Evolutionary conservation across 1,284 basidiomycete genomes (phyloP).

Genomic region (Puccinia brachypodii): DNA sequence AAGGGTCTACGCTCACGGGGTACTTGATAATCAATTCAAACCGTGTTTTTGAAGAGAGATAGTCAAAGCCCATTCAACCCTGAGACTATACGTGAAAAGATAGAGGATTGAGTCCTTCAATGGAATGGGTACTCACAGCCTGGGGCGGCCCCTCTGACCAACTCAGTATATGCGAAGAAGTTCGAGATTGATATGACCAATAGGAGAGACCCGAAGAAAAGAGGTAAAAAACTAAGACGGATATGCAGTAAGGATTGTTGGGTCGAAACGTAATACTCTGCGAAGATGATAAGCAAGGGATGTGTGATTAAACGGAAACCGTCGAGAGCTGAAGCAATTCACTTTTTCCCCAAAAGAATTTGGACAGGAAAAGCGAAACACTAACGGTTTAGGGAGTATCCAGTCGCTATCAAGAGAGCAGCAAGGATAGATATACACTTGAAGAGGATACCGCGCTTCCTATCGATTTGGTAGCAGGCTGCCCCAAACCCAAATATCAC

Average conservation of each 20-base stretch:
- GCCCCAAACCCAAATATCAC: constrained; percentile 30
- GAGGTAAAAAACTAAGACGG: constrained; percentile 35
- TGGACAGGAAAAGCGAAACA: background rate
- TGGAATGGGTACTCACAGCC: background rate
- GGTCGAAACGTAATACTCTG: constrained; percentile 36
- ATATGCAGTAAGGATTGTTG: constrained; percentile 18
- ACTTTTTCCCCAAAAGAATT: background rate
- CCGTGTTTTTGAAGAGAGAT: no score
- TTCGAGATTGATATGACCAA: constrained; percentile 26
- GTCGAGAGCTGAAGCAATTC: background rate
- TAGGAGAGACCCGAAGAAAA: constrained; percentile 18
- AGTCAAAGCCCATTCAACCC: background rate
- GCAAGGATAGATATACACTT: constrained; percentile 2
- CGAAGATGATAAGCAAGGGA: background rate
- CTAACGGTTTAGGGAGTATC: constrained; percentile 34
- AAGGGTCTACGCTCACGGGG: constrained; percentile 5
- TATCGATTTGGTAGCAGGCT: constrained; percentile 4
- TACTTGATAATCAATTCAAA: constrained; percentile 2
- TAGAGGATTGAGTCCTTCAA: background rate
- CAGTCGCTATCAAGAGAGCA: constrained; percentile 13
- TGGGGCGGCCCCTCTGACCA: constrained; percentile 9
- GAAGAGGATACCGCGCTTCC: background rate
- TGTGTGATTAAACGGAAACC: background rate
- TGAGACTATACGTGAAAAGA: background rate
- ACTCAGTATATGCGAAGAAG: constrained; percentile 38